phyloP scores from a whole-genome alignment of 805 yeast genomes.

The Sporopachydermia quercuum region DNA sequence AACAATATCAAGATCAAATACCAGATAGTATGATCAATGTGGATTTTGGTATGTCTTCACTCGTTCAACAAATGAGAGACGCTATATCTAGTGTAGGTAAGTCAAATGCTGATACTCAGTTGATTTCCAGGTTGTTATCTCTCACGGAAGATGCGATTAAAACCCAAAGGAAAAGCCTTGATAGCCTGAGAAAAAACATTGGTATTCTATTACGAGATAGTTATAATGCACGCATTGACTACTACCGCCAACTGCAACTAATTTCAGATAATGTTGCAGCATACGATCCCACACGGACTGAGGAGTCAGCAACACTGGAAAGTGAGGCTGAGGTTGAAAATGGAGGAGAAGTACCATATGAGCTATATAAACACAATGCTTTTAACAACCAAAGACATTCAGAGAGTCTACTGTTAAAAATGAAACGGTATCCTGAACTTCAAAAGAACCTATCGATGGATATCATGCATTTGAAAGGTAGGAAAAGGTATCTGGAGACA shows the following conservation, averaged over 20 bases:
- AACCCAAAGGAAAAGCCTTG: conserved; percentile 28
- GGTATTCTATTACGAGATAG: conserved; percentile 41
- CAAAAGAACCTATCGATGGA: not conserved
- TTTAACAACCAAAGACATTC: too few species aligned
- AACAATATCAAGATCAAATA: not conserved
- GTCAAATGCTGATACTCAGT: not conserved
- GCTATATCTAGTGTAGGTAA: not conserved
- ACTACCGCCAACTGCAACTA: conserved; percentile 72
- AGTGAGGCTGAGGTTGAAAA: conserved; percentile 4
- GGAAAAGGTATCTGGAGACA: conserved; percentile 34
- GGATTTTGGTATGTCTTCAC: not conserved
- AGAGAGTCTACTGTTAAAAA: too few species aligned
- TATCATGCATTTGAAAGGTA: conserved; percentile 21
- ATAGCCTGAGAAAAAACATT: conserved; percentile 29
- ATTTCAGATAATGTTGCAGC: conserved; percentile 70
- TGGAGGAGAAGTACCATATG: conserved; percentile 11
- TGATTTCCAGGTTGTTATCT: conserved; percentile 9
- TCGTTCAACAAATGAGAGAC: not conserved
- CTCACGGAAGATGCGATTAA: conserved; percentile 22
- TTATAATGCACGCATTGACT: conserved; percentile 68
- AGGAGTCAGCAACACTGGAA: conserved; percentile 5
- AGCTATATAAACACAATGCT: too few species aligned
- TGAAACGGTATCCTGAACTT: conserved; percentile 3
- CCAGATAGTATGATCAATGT: not conserved
- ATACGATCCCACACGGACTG: conserved; percentile 21